Base-by-base conservation (phyloP, 2,329 filamentous ascomycete genomes). In the Monosporascus sp. region DNA sequence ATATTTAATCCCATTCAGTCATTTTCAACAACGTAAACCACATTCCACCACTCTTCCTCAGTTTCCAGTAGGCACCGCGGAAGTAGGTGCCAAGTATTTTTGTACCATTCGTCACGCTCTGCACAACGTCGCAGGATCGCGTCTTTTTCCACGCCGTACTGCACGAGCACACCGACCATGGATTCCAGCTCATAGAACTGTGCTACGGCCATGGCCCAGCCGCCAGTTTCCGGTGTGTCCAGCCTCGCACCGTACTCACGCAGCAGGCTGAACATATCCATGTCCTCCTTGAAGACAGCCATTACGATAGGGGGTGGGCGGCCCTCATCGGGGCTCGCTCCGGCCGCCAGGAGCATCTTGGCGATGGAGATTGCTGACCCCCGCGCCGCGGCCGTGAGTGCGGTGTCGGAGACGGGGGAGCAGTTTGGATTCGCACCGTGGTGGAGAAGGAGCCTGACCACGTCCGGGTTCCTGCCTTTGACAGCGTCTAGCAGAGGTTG, bases 221-320 rank as follows among this genome's bases (percentile, higher is more conserved):
- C 52, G 5, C 59, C 59, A 2, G 56, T 59, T 17, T 59, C 55
- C 1, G 59, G 56, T 0, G 58, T 60, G 19, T 61, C 55, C 3
- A 61, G 52, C 27, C 20, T 55, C 3, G 59, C 58, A 16, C 56
- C 56, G 19, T 49, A 20, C 5, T 54, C 36, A 3, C 55, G 52
- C 17, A 61, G 40, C 20, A 61, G 49, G 22, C 46, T 53, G 44
- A 59, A 58, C 45, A 59, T 53, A n/a, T 50, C 50, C 37, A 58
- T 31, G 22, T 48, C 7, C 19, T 61, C 59, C 34, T 52, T 59
- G 11, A 52, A 51, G 7, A 61, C 51, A 7, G 59, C 22, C 5
- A 51, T 7, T n/a, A 52, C 50, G 20, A 52, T 20, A 0, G 50
- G 43, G 2, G 53, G 51, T 5, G 58, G 52, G 3, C 7, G 27